These are phyloP conservation scores for Teunomyces kruisii DNA, from an alignment of 805 yeast species.

Conservation along the genomic window DNA sequence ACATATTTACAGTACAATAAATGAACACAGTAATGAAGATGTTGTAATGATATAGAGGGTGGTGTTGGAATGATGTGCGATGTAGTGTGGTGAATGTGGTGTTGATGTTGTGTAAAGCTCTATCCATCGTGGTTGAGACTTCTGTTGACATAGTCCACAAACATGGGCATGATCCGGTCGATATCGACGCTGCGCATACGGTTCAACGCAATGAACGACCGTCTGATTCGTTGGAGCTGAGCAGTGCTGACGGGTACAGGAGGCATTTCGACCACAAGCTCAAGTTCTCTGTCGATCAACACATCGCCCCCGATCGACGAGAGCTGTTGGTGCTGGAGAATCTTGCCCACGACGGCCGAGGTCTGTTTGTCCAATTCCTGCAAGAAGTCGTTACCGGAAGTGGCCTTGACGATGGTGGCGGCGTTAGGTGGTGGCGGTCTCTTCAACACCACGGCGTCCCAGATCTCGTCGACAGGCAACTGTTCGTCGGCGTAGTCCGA, in stretches of 20 bases:
- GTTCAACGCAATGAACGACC: slow-evolving; percentile 81
- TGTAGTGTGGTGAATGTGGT: no score
- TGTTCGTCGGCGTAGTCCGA: slow-evolving; percentile 48
- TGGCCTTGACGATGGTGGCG: slow-evolving; percentile 81
- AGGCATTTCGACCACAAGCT: slow-evolving; percentile 61
- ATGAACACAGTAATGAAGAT: no score
- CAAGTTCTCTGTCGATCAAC: slow-evolving; percentile 43
- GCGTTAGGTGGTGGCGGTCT: slow-evolving; percentile 75
- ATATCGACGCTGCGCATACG: slow-evolving; percentile 72
- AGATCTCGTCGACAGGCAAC: slow-evolving; percentile 65
- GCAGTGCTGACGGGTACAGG: slow-evolving; percentile 61
- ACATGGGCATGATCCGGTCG: slow-evolving; percentile 66
- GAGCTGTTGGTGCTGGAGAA: slow-evolving; percentile 62
- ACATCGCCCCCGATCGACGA: slow-evolving; percentile 50
- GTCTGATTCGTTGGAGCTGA: slow-evolving; percentile 76
- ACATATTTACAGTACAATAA: slow-evolving; percentile 1
- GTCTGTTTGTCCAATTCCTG: slow-evolving; percentile 78
- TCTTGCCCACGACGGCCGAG: slow-evolving; percentile 57
- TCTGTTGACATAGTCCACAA: slow-evolving; percentile 73
- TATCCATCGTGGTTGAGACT: slow-evolving; percentile 45
- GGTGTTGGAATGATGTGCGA: no score
- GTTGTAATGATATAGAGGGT: no score
- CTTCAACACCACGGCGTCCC: slow-evolving; percentile 59
- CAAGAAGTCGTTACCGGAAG: slow-evolving; percentile 70
- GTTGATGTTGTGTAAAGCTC: no score